Conservation (phyloP, 2,329 filamentous ascomycete species). For the Karstenula rhodostoma region DNA sequence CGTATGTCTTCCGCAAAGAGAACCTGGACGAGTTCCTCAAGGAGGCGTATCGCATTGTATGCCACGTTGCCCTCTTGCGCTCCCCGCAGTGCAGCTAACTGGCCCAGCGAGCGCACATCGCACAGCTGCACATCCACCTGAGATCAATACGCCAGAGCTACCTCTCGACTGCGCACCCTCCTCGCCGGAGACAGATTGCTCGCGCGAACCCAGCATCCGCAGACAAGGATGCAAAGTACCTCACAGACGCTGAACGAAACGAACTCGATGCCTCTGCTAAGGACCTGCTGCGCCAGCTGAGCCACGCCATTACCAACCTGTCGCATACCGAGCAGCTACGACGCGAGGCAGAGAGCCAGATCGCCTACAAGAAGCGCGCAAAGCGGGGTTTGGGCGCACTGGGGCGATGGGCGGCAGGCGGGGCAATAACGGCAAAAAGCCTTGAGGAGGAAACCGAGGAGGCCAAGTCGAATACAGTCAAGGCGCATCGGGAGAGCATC, state of each 20-base stretch:
- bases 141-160: constrained; percentile 87
- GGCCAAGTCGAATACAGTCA: constrained; percentile 70
- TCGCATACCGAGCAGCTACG: constrained; percentile 84
- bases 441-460: constrained; percentile 77
- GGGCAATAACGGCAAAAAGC: constrained; percentile 60
- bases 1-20: constrained; percentile 50
- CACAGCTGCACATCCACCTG: constrained; percentile 80
- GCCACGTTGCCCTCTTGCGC: constrained; percentile 41
- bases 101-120: constrained; percentile 80
- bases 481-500: constrained; percentile 79
- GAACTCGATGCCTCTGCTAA: constrained; percentile 89
- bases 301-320: constrained; percentile 79
- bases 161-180: constrained; percentile 79
- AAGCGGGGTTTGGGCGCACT: constrained; percentile 68
- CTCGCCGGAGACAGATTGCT: constrained; percentile 60
- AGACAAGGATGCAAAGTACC: constrained; percentile 60
- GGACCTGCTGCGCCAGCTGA: constrained; percentile 82
- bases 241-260: constrained; percentile 84
- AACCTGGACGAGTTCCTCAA: constrained; percentile 85
- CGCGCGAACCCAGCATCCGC: constrained; percentile 43
- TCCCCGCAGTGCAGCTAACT: constrained; percentile 32
- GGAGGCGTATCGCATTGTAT: constrained; percentile 91
- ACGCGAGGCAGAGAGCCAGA: constrained; percentile 74
- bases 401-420: constrained; percentile 73
- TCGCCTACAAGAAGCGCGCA: constrained; percentile 75